These are phyloP conservation scores for Elymus sibiricus DNA, from an alignment of 176 grass and related monocot species.

Conservation along the genomic window DNA sequence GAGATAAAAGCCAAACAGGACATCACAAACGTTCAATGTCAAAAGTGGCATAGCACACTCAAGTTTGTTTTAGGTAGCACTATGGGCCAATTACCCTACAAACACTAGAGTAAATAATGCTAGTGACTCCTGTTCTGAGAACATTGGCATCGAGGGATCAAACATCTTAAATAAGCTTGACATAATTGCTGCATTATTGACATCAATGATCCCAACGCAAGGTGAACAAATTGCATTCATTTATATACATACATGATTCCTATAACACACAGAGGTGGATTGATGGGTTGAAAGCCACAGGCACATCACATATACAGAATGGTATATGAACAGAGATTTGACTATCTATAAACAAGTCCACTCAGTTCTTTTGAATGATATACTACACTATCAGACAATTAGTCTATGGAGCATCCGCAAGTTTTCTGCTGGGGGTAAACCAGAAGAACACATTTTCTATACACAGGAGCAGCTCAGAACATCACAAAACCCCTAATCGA, in stretches of 20 bases:
- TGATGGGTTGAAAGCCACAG: neutral
- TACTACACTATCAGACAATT: too few relatives aligned
- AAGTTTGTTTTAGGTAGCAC: neutral
- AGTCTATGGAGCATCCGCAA: neutral
- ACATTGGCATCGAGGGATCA: neutral
- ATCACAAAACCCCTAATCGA: neutral
- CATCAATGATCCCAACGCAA: neutral
- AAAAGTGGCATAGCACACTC: too few relatives aligned
- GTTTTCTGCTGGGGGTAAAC: too few relatives aligned
- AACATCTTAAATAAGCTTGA: neutral
- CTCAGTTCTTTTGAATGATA: too few relatives aligned
- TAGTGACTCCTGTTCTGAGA: neutral
- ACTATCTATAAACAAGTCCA: neutral
- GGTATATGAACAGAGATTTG: neutral
- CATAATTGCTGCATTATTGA: neutral
- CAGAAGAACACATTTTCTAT: too few relatives aligned
- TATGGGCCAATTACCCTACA: neutral
- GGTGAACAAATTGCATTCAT: neutral
- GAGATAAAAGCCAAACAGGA: too few relatives aligned
- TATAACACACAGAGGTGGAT: too few relatives aligned
- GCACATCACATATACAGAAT: neutral
- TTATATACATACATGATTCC: neutral
- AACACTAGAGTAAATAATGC: neutral
- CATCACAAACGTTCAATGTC: neutral
- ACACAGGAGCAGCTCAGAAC: neutral